Evolutionary conservation across 108 stramenopile genomes (phyloP), one percentile per base, ranked within the genome.

Genomic region (Nannochloropsis salina): DNA sequence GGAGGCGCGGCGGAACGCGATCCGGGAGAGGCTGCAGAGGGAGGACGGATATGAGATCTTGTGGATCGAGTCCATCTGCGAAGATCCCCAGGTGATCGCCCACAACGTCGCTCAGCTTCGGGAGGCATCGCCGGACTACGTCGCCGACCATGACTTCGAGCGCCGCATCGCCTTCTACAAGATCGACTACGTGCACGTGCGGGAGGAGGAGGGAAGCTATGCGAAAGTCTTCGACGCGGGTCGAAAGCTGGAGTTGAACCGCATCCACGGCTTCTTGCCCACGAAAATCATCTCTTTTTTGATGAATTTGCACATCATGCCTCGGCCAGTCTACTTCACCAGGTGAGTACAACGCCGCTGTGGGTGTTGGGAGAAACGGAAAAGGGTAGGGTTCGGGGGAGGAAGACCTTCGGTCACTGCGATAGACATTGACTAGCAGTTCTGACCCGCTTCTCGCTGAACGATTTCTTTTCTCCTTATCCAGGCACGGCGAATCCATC

Each of bases 401-500:
- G 31, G 31, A 31, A 31, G 31, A 31, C 31, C 31, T 31, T 31
- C 31, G 31, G 31, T 31, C 31, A 31, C 31, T 31, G 31, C 31
- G 31, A 31, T 31, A 31, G 31, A 31, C 31, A 31, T 31, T 31
- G 31, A 31, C 31, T 0, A 31, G 31, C 31, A 31, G 31, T 31
- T 31, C 31, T 31, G 31, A 31, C 31, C 31, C 31, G 31, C 31
- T 31, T 31, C 1, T 31, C 31, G 31, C 31, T 31, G 31, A 1
- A 31, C 31, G 31, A 31, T 22, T 43, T 43, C 83, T 5, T 31
- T 12, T 80, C 80, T 81, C 85, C 43, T 9, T 79, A 9, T 9
- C 47, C 80, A 94, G 99, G 22, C 99, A 99, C 91, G 99, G 99
- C 44, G 97, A 99, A 91, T 96, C 95, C 18, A 93, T 96, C 87